Base-by-base conservation (phyloP, 768 basidiomycete species). In the Lenzites betulinus region DNA sequence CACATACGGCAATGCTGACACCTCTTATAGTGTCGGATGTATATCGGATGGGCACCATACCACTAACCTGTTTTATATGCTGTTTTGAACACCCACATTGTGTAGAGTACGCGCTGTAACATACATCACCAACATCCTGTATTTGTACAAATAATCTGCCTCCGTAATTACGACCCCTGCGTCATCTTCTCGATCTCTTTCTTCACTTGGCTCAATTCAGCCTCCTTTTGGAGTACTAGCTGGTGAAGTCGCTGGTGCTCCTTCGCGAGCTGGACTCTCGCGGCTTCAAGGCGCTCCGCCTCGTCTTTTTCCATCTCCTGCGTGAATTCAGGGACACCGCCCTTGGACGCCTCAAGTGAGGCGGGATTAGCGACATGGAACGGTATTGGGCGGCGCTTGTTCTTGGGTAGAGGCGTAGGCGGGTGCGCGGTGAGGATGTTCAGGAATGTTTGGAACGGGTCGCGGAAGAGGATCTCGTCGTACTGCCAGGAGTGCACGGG, bases 401-500 rank as follows among this genome's bases (percentile, higher is more conserved):
- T 59, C 65, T 83, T 89, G 1, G 92, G 90, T 0, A 98, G 77
- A 3, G 86, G 86, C 0, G 90, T 95, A 0, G 95, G 94, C 1
- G 92, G 87, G 69, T 95, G 84, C n/a, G 80, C 76, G 0, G 87
- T 89, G 52, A 98, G 83, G 51, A 90, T 79, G 66, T 86, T 85
- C 62, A 97, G 83, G 76, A 98, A 95, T 38, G 86, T 80, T 59
- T 91, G 87, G 64, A 89, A 93, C 1, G 97, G 97, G 67, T 98
- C 96, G 69, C 87, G 84, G 76, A 99, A 98, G 52, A 98, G 93
- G 64, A 98, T 83, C 75, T 99, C 97, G 74, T 98, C 96, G 76
- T 98, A 98, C 69, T 98, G 96, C 95, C 96, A 99, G 0, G 93
- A 91, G 72, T 97, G 91, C 28, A 99, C 93, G 0, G 92, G 90